These are phyloP conservation scores for Starmera quercuum DNA, from an alignment of 805 yeast species.

Conservation along the genomic window DNA sequence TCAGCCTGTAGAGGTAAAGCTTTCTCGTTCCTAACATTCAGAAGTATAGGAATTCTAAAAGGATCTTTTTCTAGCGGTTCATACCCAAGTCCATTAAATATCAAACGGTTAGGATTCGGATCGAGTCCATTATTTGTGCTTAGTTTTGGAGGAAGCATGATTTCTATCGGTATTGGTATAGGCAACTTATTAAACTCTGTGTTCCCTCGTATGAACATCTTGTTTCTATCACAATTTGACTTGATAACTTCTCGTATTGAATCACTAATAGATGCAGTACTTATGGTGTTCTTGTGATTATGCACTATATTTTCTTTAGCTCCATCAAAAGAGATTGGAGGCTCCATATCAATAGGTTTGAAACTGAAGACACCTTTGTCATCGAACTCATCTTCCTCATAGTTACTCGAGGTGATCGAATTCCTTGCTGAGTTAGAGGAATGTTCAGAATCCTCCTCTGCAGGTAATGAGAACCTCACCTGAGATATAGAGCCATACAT, in stretches of 20 bases:
- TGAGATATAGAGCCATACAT: slow-evolving; percentile 20
- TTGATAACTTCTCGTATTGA: slow-evolving; percentile 13
- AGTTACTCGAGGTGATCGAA: too few relatives aligned
- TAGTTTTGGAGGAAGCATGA: slow-evolving; percentile 27
- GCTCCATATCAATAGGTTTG: neutral
- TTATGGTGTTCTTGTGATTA: neutral
- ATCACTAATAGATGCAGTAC: slow-evolving; percentile 8
- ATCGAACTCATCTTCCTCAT: too few relatives aligned
- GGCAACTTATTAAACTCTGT: slow-evolving; percentile 26
- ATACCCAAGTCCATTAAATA: slow-evolving; percentile 30
- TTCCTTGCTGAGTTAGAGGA: too few relatives aligned
- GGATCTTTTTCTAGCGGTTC: slow-evolving; percentile 16
- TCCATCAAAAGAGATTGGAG: neutral
- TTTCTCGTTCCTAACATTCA: neutral
- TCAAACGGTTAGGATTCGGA: slow-evolving; percentile 20
- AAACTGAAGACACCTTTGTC: neutral
- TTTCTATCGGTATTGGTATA: slow-evolving; percentile 30
- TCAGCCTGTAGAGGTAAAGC: neutral
- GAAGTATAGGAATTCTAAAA: neutral
- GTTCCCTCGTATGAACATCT: slow-evolving; percentile 25
- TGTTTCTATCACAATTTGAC: slow-evolving; percentile 12
- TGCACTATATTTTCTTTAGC: slow-evolving; percentile 5
- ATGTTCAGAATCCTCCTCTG: neutral
- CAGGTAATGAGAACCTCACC: slow-evolving; percentile 20
- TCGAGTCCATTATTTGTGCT: slow-evolving; percentile 23